These are phyloP conservation scores for Cladosporium velox DNA, from an alignment of 2,329 filamentous ascomycete species.

Conservation along the genomic window DNA sequence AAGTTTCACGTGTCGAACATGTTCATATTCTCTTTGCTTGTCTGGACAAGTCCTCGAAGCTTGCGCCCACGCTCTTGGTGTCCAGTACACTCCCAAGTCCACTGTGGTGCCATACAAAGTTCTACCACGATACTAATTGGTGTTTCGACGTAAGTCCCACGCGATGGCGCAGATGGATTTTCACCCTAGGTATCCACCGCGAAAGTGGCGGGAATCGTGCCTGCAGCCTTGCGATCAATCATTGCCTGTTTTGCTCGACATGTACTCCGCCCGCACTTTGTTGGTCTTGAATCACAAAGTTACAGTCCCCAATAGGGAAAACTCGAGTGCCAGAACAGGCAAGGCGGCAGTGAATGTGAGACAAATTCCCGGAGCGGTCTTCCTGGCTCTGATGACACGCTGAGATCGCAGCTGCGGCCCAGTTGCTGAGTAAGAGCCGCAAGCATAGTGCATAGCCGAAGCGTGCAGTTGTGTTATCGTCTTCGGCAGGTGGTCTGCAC, in stretches of 20 bases:
- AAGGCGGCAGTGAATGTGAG: not conserved
- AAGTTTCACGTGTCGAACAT: too few relatives aligned
- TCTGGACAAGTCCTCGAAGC: not conserved
- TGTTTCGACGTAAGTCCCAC: too few relatives aligned
- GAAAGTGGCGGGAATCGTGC: too few relatives aligned
- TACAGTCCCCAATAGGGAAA: not conserved
- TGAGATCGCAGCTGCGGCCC: not conserved
- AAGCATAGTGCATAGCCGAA: not conserved
- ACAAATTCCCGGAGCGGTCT: too few relatives aligned
- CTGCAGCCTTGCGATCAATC: too few relatives aligned
- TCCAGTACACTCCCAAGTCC: not conserved
- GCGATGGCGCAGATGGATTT: too few relatives aligned
- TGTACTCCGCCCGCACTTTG: too few relatives aligned
- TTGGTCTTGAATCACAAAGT: not conserved
- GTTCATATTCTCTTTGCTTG: too few relatives aligned
- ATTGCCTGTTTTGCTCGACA: too few relatives aligned
- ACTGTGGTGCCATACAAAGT: not conserved
- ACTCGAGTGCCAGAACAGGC: not conserved
- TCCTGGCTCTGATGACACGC: not conserved
- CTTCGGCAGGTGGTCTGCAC: not conserved
- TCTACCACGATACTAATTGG: too few relatives aligned
- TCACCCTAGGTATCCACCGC: too few relatives aligned
- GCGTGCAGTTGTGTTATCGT: fast-evolving
- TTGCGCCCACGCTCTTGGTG: not conserved
- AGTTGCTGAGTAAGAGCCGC: not conserved